These are phyloP conservation scores for Dothiorella sarmentorum DNA, from an alignment of 2,329 filamentous ascomycete genomes.

Conservation along the genomic window DNA sequence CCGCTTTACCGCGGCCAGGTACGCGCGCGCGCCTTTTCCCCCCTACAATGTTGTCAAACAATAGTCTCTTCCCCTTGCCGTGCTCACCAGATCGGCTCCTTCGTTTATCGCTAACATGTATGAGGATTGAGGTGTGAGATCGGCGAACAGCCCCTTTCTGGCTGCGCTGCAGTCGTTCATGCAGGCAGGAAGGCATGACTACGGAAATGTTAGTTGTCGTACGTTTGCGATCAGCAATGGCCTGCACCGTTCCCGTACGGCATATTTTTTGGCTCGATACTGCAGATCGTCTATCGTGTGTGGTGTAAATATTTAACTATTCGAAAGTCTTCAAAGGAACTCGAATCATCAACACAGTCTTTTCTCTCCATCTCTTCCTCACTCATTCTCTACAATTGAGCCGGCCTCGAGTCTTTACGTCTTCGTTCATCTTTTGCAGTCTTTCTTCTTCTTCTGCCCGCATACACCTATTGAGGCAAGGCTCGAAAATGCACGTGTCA, in stretches of 20 bases:
- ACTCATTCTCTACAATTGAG: neutral
- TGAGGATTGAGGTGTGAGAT: neutral
- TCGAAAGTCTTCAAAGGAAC: neutral
- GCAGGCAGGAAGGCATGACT: neutral
- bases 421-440: neutral
- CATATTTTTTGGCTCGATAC: no score
- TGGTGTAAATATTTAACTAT: no score
- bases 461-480: neutral
- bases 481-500: neutral
- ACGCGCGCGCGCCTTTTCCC: no score
- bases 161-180: neutral
- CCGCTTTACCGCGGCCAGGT: neutral
- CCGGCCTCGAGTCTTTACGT: neutral
- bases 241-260: neutral
- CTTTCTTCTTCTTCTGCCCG: no score
- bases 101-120: neutral
- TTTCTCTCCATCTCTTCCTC: neutral
- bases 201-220: no score
- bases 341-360: neutral
- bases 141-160: neutral
- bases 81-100: neutral
- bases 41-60: neutral
- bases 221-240: no score
- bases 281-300: no score
- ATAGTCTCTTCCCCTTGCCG: neutral